phyloP scores from a whole-genome alignment of 495 filamentous ascomycete species.

The Aspergillus haitiensis region DNA sequence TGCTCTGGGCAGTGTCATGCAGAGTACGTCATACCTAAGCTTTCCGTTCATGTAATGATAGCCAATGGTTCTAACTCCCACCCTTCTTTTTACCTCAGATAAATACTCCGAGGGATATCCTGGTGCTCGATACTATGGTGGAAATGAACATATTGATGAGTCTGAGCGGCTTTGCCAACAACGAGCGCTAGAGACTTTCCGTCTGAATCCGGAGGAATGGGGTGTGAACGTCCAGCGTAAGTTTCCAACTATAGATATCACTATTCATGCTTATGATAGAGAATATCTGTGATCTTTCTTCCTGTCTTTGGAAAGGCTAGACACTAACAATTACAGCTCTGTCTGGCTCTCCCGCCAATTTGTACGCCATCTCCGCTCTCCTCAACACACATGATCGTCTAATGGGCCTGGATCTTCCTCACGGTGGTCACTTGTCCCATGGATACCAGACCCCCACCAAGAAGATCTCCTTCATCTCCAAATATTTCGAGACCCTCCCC shows the following conservation, averaged over 20 bases:
- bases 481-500: conserved; percentile 97
- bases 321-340: conserved; percentile 58
- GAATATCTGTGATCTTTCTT: too few species aligned
- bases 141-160: conserved; percentile 93
- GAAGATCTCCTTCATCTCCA: conserved; percentile 97
- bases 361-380: conserved; percentile 92
- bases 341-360: conserved; percentile 92
- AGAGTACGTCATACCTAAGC: conserved; percentile 60
- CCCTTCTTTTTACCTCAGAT: conserved; percentile 51
- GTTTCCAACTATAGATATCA: conserved; percentile 24
- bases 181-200: conserved; percentile 83
- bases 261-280: too few species aligned
- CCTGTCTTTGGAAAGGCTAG: background rate
- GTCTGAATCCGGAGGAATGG: conserved; percentile 82
- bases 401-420: conserved; percentile 96
- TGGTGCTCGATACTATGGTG: conserved; percentile 94
- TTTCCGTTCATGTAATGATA: conserved; percentile 14
- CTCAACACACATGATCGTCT: conserved; percentile 90
- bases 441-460: conserved; percentile 97
- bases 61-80: conserved; percentile 1
- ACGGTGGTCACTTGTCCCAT: conserved; percentile 95
- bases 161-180: conserved; percentile 87
- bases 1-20: conserved; percentile 96
- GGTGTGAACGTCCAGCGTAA: conserved; percentile 96
- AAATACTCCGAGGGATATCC: conserved; percentile 99